A percentile compares a stretch with the other conserved stretches of the same genome.
Evolutionary conservation across 129 eudicot species (phyloP).

Genomic region (Silybum marianum): DNA sequence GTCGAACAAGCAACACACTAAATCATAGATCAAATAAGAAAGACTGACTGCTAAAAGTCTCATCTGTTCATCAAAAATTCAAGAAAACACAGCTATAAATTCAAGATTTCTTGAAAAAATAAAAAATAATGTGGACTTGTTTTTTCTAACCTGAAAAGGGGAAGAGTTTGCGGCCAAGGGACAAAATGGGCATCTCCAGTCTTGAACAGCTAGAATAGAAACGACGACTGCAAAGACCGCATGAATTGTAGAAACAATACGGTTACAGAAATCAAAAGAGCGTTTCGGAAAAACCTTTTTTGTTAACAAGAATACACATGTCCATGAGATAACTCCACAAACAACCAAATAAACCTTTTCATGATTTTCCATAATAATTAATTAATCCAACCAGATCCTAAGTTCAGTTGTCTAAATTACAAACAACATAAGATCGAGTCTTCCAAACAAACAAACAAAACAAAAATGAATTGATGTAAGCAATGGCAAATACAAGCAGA

Average conservation of each 20-base stretch:
- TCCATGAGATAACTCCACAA: conserved; percentile 65
- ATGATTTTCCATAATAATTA: conserved; percentile 50
- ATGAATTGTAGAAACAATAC: conserved; percentile 77
- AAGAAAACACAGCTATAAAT: conserved; percentile 3
- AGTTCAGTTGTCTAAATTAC: background rate
- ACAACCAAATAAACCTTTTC: conserved; percentile 43
- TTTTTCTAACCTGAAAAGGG: conserved; percentile 57
- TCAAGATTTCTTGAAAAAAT: background rate
- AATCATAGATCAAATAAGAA: conserved; percentile 76
- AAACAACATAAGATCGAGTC: background rate
- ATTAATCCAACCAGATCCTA: background rate
- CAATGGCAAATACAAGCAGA: background rate
- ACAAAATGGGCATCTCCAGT: conserved; percentile 91
- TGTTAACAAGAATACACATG: conserved; percentile 51
- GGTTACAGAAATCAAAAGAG: conserved; percentile 85
- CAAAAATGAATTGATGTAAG: background rate
- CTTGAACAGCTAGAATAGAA: conserved; percentile 62
- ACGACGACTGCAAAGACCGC: conserved; percentile 68
- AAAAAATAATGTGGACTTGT: background rate
- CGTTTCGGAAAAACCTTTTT: conserved; percentile 62
- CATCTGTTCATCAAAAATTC: conserved; percentile 61
- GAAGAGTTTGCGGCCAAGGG: conserved; percentile 75
- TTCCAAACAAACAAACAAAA: background rate
- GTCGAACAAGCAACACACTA: conserved; percentile 67
- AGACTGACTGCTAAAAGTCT: conserved; percentile 56